Conservation (phyloP, 2,329 filamentous ascomycete genomes). For the Pseudogymnoascus sp. region DNA sequence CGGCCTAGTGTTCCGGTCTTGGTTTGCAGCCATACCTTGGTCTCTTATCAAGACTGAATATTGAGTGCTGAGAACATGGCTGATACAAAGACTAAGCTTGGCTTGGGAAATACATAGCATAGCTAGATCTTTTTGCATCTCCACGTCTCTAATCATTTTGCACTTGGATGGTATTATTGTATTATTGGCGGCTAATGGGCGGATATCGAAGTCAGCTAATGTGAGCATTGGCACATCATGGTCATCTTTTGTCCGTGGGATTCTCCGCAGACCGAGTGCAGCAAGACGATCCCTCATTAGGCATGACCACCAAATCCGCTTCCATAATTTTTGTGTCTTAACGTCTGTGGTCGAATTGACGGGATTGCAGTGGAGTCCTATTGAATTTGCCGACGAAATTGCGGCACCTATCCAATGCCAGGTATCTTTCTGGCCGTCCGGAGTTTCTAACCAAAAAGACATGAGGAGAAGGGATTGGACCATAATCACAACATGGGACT, state of each 20-base stretch:
- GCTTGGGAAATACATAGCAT: conserved; percentile 83
- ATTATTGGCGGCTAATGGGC: conserved; percentile 56
- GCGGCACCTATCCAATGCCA: conserved; percentile 98
- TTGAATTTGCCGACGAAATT: conserved; percentile 80
- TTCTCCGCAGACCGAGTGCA: conserved; percentile 81
- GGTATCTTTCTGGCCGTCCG: conserved; percentile 89
- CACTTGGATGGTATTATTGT: conserved; percentile 56
- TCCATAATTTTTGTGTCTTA: conserved; percentile 71
- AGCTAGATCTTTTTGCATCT: conserved; percentile 67
- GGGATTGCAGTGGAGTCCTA: conserved; percentile 80
- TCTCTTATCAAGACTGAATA: conserved; percentile 75
- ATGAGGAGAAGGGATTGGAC: conserved; percentile 80
- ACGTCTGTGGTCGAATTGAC: conserved; percentile 59
- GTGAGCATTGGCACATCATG: conserved; percentile 84
- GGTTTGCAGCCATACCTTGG: conserved; percentile 4
- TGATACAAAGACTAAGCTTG: conserved; percentile 78
- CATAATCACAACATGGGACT: conserved; percentile 74
- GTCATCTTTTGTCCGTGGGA: conserved; percentile 82
- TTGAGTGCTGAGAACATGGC: conserved; percentile 76
- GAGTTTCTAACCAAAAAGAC: conserved; percentile 94
- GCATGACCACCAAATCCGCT: conserved; percentile 92
- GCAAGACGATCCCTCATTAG: conserved; percentile 88
- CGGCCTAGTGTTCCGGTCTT: conserved; percentile 54
- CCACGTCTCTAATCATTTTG: conserved; percentile 56
- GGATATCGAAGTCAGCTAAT: conserved; percentile 72